Percentiles rank a stretch among this genome's conserved stretches.
Conservation (phyloP, 352 stramenopile genomes). For the Thraustochytrium striatum region DNA sequence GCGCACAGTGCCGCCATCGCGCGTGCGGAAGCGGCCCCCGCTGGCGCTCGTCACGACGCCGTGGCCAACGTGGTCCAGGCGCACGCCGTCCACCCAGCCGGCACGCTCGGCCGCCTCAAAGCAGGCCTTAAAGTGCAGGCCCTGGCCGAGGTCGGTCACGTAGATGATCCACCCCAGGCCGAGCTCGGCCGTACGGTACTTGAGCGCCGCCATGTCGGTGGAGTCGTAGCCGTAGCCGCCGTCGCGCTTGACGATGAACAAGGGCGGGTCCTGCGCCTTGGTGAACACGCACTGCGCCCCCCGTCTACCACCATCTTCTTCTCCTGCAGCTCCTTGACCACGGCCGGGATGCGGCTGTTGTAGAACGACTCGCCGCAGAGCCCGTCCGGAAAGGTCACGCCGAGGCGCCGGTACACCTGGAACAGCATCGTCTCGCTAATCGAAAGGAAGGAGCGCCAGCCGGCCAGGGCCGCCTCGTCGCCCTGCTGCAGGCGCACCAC, state of each 20-base stretch:
- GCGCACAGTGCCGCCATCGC: slow-evolving; percentile 93
- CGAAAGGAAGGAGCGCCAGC: slow-evolving; percentile 79
- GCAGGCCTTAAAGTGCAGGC: slow-evolving; percentile 78
- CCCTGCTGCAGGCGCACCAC: slow-evolving; percentile 94
- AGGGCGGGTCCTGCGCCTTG: slow-evolving; percentile 66
- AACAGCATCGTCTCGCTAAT: slow-evolving; percentile 78
- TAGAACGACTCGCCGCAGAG: slow-evolving; percentile 87
- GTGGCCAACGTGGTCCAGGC: slow-evolving; percentile 80
- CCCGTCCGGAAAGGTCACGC: slow-evolving; percentile 67
- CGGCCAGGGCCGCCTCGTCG: slow-evolving; percentile 65
- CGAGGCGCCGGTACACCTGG: slow-evolving; percentile 74
- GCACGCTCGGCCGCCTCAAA: slow-evolving; percentile 70
- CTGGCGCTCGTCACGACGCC: slow-evolving; percentile 83
- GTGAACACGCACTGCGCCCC: slow-evolving; percentile 84
- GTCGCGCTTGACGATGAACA: slow-evolving; percentile 86
- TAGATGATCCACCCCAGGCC: slow-evolving; percentile 73
- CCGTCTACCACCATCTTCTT: slow-evolving; percentile 78
- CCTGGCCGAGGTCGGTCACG: slow-evolving; percentile 82
- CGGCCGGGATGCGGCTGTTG: slow-evolving; percentile 77
- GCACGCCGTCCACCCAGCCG: slow-evolving; percentile 64
- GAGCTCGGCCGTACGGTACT: slow-evolving; percentile 72
- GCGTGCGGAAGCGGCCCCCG: slow-evolving; percentile 96
- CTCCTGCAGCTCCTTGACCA: slow-evolving; percentile 85
- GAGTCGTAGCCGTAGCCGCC: slow-evolving; percentile 84
- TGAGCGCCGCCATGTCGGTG: slow-evolving; percentile 85